These are phyloP conservation scores for Tubosaeta sp. DNA, from an alignment of 768 basidiomycete genomes.

Conservation along the genomic window DNA sequence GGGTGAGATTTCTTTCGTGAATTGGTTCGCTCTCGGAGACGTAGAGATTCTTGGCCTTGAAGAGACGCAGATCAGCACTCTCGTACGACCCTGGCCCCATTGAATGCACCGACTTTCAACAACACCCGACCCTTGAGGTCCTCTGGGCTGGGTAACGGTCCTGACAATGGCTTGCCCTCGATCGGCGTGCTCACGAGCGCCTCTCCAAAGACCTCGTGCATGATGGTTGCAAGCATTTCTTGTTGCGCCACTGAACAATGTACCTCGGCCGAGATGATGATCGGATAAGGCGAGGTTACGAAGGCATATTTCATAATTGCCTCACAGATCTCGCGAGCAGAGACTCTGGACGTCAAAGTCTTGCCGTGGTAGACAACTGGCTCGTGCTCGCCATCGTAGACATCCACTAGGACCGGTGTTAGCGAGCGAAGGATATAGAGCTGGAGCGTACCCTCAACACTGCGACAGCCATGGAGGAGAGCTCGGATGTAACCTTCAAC, in stretches of 20 bases:
- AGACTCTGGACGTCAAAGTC: constrained; percentile 80
- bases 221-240: constrained; percentile 69
- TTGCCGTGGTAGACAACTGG: constrained; percentile 89
- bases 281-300: constrained; percentile 82
- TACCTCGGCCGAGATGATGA: constrained; percentile 91
- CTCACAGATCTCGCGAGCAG: constrained; percentile 73
- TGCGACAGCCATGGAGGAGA: constrained; percentile 84
- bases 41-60: constrained; percentile 74
- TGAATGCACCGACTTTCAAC: constrained; percentile 57
- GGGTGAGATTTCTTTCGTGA: constrained; percentile 28
- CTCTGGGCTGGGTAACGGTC: constrained; percentile 77
- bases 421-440: neutral
- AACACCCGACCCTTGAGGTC: constrained; percentile 71
- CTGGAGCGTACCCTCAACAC: constrained; percentile 76
- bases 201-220: constrained; percentile 59
- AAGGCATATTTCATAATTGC: constrained; percentile 91
- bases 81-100: neutral
- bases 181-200: constrained; percentile 46
- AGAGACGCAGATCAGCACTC: constrained; percentile 1
- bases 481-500: constrained; percentile 93
- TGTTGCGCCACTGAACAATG: constrained; percentile 82
- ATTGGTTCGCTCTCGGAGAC: constrained; percentile 27
- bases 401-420: constrained; percentile 60
- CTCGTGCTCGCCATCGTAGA: constrained; percentile 82
- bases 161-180: constrained; percentile 46